phyloP scores from a whole-genome alignment of 495 filamentous ascomycete species.

The Penicillium waksmanii region DNA sequence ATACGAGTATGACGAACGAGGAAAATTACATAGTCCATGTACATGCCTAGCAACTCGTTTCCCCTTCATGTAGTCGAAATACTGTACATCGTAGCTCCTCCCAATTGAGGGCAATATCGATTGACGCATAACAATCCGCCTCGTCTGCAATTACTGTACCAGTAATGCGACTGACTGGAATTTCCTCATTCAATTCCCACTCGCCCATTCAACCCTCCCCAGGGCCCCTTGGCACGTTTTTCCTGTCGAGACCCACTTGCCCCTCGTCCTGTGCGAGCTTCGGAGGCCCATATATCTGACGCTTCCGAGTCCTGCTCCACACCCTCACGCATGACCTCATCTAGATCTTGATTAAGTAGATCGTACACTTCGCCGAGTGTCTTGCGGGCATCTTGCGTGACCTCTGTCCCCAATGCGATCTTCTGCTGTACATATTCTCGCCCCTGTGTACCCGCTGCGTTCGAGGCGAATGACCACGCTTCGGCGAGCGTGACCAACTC shows the following conservation, averaged over 20 bases:
- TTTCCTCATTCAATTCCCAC: slow-evolving; percentile 35
- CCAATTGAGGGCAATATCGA: no score
- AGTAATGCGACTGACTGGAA: neutral
- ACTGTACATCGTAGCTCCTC: no score
- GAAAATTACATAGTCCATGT: no score
- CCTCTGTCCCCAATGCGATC: slow-evolving; percentile 36
- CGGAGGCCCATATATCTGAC: slow-evolving; percentile 43
- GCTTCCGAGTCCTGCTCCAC: slow-evolving; percentile 20
- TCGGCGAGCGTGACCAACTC: slow-evolving; percentile 43
- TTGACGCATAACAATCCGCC: neutral
- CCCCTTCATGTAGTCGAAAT: no score
- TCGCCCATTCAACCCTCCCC: slow-evolving; percentile 41
- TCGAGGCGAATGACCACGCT: slow-evolving; percentile 55
- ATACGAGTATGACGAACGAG: no score
- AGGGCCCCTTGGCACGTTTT: slow-evolving; percentile 39
- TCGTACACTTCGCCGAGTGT: slow-evolving; percentile 39
- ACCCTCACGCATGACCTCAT: slow-evolving; percentile 27
- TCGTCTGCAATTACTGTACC: neutral
- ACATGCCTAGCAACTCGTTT: no score
- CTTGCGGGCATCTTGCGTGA: slow-evolving; percentile 35
- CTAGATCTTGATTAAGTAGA: slow-evolving; percentile 41
- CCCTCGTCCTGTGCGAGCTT: slow-evolving; percentile 33
- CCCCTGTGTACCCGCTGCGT: slow-evolving; percentile 40
- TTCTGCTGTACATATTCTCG: slow-evolving; percentile 45
- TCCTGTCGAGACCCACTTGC: slow-evolving; percentile 29